Evolutionary conservation across 23 red algal species (phyloP).

Genomic region (Cyanidium caldarium): DNA sequence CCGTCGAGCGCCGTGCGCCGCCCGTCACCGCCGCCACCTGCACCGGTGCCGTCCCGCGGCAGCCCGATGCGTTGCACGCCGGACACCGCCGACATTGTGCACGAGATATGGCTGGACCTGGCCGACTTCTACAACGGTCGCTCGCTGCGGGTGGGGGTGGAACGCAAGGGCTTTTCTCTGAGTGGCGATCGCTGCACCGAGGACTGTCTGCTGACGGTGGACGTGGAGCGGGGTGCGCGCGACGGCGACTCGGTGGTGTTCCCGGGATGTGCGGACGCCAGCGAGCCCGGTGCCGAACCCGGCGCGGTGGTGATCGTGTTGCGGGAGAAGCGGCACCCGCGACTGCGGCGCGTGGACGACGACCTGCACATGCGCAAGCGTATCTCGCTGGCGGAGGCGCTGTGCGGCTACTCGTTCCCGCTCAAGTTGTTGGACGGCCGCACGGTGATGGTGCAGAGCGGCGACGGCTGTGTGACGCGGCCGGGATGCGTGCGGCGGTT

Average conservation of each 20-base stretch:
- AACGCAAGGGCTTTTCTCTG: not conserved
- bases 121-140: not conserved
- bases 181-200: not conserved
- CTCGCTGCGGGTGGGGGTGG: not conserved
- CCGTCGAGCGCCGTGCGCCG: not conserved
- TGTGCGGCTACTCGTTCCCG: conserved; percentile 8
- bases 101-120: not conserved
- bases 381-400: conserved; percentile 8
- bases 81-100: not conserved
- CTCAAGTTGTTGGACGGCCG: conserved; percentile 14
- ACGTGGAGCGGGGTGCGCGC: conserved; percentile 11
- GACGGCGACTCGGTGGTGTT: conserved; percentile 11
- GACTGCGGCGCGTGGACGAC: not conserved
- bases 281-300: not conserved
- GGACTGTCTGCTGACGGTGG: conserved; percentile 5
- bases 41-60: not conserved
- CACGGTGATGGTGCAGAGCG: conserved; percentile 6
- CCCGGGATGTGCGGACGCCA: conserved; percentile 6
- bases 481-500: not conserved
- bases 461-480: not conserved
- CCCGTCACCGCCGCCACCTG: no score
- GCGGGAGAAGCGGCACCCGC: conserved; percentile 11
- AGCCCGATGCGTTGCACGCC: not conserved
- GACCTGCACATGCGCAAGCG: conserved; percentile 11
- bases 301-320: conserved; percentile 11